These are phyloP conservation scores for Penicillium sp. DNA, from an alignment of 2,329 filamentous ascomycete genomes.

Conservation along the genomic window DNA sequence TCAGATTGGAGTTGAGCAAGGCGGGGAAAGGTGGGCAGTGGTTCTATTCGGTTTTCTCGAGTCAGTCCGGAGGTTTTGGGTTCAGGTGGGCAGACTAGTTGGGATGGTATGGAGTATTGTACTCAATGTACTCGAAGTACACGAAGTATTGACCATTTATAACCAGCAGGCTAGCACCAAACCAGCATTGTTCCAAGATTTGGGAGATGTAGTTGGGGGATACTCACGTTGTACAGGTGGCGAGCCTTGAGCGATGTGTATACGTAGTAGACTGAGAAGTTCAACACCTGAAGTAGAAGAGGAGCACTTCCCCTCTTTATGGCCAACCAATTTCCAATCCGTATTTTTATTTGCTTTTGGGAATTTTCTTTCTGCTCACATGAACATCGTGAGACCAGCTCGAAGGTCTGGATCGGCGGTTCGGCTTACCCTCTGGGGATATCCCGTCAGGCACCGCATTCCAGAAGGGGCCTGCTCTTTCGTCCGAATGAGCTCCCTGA, in stretches of 20 bases:
- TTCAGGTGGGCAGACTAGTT: neutral
- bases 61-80: slow-evolving; percentile 2
- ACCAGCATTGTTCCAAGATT: neutral
- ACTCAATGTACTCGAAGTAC: neutral
- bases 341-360: neutral
- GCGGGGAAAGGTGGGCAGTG: slow-evolving; percentile 35
- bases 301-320: slow-evolving; percentile 11
- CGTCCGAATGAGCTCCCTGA: slow-evolving; percentile 16
- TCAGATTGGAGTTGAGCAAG: slow-evolving; percentile 20
- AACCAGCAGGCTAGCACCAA: too few relatives aligned
- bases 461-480: slow-evolving; percentile 8
- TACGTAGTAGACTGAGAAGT: neutral
- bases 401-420: slow-evolving; percentile 24
- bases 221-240: neutral
- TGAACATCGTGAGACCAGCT: slow-evolving; percentile 21
- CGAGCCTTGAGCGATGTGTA: neutral
- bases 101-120: slow-evolving; percentile 3
- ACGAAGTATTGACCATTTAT: neutral
- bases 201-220: neutral
- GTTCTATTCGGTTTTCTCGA: slow-evolving; percentile 1
- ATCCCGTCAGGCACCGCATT: slow-evolving; percentile 27
- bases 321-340: neutral
- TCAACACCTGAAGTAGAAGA: neutral
- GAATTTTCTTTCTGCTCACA: slow-evolving; percentile 33
- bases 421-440: slow-evolving; percentile 36